Evolutionary conservation across 805 yeast genomes (phyloP).

Genomic region (Nakazawaea populi): DNA sequence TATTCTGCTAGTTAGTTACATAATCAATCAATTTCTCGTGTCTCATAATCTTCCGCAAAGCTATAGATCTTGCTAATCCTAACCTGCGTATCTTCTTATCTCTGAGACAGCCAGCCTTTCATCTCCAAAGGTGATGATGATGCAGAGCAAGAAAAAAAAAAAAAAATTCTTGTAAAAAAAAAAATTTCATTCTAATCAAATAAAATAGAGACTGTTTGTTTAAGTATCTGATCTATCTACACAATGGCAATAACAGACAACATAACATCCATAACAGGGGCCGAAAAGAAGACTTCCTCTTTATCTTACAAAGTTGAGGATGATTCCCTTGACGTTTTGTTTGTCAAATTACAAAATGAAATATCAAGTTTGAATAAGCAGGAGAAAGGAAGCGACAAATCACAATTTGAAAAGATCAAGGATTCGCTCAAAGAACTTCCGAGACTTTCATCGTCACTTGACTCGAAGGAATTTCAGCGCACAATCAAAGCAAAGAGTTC

Average conservation of each 20-base stretch:
- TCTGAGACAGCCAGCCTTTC: too few species aligned
- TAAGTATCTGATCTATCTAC: neutral
- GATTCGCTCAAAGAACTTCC: slow-evolving; percentile 31
- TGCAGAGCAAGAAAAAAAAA: too few species aligned
- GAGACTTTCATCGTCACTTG: slow-evolving; percentile 30
- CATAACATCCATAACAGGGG: neutral
- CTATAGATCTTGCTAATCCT: too few species aligned
- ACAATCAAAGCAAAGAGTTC: slow-evolving; percentile 10
- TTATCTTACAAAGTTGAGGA: too few species aligned
- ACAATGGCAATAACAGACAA: neutral
- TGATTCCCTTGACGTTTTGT: slow-evolving; percentile 26
- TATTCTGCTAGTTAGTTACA: too few species aligned
- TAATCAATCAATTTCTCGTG: too few species aligned
- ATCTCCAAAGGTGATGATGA: too few species aligned
- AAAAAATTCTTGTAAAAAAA: too few species aligned
- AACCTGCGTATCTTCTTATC: too few species aligned
- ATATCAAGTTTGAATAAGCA: neutral
- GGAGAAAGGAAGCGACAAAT: slow-evolving; percentile 8
- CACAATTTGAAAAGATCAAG: slow-evolving; percentile 30
- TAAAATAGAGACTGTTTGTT: neutral
- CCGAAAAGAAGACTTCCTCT: neutral
- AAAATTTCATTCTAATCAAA: too few species aligned
- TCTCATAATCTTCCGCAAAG: too few species aligned
- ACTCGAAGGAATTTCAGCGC: slow-evolving; percentile 12
- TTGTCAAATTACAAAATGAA: slow-evolving; percentile 20